These are phyloP conservation scores for Scalesia atractyloides DNA, from an alignment of 129 eudicot species.

Conservation along the genomic window DNA sequence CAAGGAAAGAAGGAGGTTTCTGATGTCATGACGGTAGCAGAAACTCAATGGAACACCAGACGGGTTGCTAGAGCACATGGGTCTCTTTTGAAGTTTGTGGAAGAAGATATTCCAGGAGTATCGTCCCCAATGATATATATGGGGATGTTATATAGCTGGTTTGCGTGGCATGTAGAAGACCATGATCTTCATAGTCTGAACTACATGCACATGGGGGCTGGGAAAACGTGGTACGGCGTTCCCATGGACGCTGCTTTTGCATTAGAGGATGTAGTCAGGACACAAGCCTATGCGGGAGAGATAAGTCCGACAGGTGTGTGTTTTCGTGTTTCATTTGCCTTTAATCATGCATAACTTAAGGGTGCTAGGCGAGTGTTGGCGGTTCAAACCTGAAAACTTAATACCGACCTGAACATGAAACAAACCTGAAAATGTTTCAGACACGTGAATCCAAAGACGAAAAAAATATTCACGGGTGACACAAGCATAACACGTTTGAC, in stretches of 20 bases:
- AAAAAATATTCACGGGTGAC: too few species aligned
- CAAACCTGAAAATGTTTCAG: too few species aligned
- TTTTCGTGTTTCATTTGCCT: too few species aligned
- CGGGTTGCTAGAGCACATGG: slow-evolving; percentile 77
- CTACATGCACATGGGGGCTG: slow-evolving; percentile 83
- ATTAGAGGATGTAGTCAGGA: slow-evolving; percentile 84
- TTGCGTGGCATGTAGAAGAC: slow-evolving; percentile 99
- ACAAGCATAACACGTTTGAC: too few species aligned
- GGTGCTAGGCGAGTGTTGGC: too few species aligned
- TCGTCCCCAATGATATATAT: slow-evolving; percentile 93
- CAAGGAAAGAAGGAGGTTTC: too few species aligned
- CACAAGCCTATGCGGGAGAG: slow-evolving; percentile 80
- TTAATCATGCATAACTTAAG: too few species aligned
- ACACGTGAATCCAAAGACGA: too few species aligned
- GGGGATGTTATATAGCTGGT: slow-evolving; percentile 96
- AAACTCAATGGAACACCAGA: too few species aligned
- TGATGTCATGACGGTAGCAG: too few species aligned
- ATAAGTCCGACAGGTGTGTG: slow-evolving; percentile 76
- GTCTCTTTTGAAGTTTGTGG: slow-evolving; percentile 70
- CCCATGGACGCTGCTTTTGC: slow-evolving; percentile 80
- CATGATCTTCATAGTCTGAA: slow-evolving; percentile 96
- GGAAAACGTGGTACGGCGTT: slow-evolving; percentile 96
- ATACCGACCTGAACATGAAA: too few species aligned
- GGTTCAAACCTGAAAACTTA: too few species aligned
- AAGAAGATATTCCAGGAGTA: slow-evolving; percentile 93